Conservation (phyloP, 306 rosid species). For the Corylus avellana region DNA sequence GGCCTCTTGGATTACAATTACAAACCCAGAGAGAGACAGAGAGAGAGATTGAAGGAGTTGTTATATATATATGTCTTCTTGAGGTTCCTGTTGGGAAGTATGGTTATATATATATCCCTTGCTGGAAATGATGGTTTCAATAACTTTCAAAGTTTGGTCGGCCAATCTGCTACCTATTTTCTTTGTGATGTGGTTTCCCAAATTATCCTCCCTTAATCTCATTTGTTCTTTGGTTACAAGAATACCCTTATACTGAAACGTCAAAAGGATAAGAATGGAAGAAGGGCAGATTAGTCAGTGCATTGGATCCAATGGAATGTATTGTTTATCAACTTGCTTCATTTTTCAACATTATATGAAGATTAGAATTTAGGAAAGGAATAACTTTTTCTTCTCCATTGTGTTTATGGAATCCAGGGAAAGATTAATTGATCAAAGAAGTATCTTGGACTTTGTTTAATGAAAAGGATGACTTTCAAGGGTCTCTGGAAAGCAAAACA, state of each 20-base stretch:
- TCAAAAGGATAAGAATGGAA: neutral
- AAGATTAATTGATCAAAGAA: constrained; percentile 19
- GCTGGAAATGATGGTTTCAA: constrained; percentile 31
- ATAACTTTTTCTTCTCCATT: constrained; percentile 43
- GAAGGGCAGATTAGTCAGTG: constrained; percentile 48
- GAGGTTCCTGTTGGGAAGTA: constrained; percentile 22
- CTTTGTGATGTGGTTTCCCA: constrained; percentile 26
- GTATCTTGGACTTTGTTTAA: constrained; percentile 4
- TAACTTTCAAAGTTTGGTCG: constrained; percentile 42
- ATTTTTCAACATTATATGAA: constrained; percentile 26
- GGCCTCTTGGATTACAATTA: neutral
- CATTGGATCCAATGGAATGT: constrained; percentile 25
- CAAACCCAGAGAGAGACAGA: constrained; percentile 20
- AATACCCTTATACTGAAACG: constrained; percentile 4
- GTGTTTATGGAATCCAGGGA: constrained; percentile 36
- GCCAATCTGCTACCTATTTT: constrained; percentile 39
- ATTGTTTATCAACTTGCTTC: constrained; percentile 58
- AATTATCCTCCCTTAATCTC: constrained; percentile 30
- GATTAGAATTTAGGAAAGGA: constrained; percentile 44
- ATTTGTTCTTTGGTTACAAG: neutral
- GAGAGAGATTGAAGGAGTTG: constrained; percentile 15
- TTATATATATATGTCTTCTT: constrained; percentile 11
- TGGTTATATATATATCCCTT: constrained; percentile 10
- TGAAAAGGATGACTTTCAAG: constrained; percentile 17
- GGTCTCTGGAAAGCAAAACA: constrained; percentile 16